These are phyloP conservation scores for Tulasnella sp. DNA, from an alignment of 768 basidiomycete species.

Conservation along the genomic window DNA sequence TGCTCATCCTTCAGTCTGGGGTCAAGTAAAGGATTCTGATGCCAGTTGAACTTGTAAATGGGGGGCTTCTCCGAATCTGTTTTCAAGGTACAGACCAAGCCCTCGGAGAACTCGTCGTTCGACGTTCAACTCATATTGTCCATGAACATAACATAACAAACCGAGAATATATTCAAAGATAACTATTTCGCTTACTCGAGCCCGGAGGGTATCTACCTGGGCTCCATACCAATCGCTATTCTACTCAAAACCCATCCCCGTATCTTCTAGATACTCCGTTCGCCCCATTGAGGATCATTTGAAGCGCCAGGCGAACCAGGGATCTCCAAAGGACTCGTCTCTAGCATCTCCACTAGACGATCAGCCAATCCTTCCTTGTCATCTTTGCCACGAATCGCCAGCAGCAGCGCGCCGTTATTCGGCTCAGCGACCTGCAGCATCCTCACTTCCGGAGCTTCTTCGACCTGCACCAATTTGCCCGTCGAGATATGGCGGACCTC, in stretches of 20 bases:
- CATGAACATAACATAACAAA: no score
- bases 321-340: conserved; percentile 47
- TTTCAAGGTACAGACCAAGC: no score
- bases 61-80: no score
- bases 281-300: conserved; percentile 45
- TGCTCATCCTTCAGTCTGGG: no score
- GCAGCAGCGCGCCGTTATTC: conserved; percentile 39
- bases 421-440: conserved; percentile 40
- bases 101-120: no score
- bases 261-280: conserved; percentile 40
- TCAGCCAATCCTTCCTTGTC: conserved; percentile 49
- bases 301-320: conserved; percentile 16
- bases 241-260: background rate
- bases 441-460: conserved; percentile 60
- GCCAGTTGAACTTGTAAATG: no score
- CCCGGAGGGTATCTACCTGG: no score
- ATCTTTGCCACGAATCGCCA: conserved; percentile 52
- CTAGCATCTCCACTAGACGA: conserved; percentile 53
- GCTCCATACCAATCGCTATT: background rate
- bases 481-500: conserved; percentile 57
- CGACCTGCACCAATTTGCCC: conserved; percentile 68
- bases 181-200: no score
- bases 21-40: no score
- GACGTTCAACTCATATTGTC: no score
- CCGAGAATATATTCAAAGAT: no score